Evolutionary conservation across 768 basidiomycete species (phyloP), one percentile per base, ranked within the genome.

Genomic region (Tephrocybe sp.): DNA sequence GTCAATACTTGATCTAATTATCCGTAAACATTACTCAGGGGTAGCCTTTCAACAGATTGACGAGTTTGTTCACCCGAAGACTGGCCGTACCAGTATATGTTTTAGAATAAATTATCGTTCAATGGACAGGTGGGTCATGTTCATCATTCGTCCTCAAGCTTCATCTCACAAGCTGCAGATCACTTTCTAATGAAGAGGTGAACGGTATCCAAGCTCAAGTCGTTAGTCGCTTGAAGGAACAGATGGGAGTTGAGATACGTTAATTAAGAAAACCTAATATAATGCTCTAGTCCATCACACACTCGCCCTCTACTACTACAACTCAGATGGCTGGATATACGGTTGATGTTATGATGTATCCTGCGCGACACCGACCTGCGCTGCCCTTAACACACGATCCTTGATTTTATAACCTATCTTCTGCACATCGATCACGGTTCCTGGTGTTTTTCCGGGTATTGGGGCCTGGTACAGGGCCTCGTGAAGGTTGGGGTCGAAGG

Each of bases 381-480:
- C 94, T 3, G 97, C 92, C 49, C 97, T 80, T 65, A 99, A 69
- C 49, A 94, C 82, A 53, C 97, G 82, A 57, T 92, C 91, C 72
- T 95, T 97, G 72, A 99, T 93, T 71, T 77, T 91, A 73, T 91
- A 98, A 3, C 94, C 94, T 47, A 76, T 74, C 74, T 95, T 94
- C 66, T 89, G 88, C 64, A 88, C 91, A 64, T 95, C 90, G 39
- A 97, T 78, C 27, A 98, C 86, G 2, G 88, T 86, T 12, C 95
- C 95, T 1, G 92, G 83, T 64, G 87, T 84, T 70, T 90, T 91
- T 12, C 80, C 89, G n/a, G 91, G 87, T 55, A 94, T 77, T 18
- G 94, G 93, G 21, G 82, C 90, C 71, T 94, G 92, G 70, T 91
- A 98, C 22, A 97, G 76, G 10, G 97, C 97, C 70, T 99, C 97